Conservation (phyloP, 108 stramenopile genomes). For the Mayamaea pseudoterrestris region DNA sequence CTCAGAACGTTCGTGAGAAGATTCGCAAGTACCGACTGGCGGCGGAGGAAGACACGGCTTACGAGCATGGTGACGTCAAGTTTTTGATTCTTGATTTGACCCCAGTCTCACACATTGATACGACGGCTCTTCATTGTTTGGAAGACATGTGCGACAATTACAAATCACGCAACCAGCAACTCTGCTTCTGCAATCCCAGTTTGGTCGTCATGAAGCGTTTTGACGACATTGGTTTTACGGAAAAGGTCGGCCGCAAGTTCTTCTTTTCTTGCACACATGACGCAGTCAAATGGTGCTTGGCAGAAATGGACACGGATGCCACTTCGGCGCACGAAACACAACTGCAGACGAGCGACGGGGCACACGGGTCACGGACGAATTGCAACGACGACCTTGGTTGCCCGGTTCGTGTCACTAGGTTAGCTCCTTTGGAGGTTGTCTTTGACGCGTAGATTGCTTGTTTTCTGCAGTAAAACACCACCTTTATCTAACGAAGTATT, state of each 20-base stretch:
- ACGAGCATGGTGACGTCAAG: slow-evolving; percentile 6
- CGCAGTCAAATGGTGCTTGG: slow-evolving; percentile 23
- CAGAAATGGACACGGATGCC: slow-evolving; percentile 23
- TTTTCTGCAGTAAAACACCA: too few species aligned
- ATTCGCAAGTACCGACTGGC: slow-evolving; percentile 27
- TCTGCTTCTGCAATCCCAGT: slow-evolving; percentile 27
- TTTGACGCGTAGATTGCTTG: too few species aligned
- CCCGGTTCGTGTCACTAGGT: too few species aligned
- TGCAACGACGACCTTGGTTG: too few species aligned
- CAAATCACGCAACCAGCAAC: slow-evolving; percentile 12
- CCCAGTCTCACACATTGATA: slow-evolving; percentile 32
- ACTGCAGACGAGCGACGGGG: too few species aligned
- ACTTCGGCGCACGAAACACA: too few species aligned
- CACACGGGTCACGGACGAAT: too few species aligned
- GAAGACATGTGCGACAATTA: slow-evolving; percentile 24
- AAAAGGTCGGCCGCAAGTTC: slow-evolving; percentile 18
- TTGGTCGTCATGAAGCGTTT: slow-evolving; percentile 19
- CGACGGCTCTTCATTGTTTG: slow-evolving; percentile 36
- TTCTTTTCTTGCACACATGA: slow-evolving; percentile 27
- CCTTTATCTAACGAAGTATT: too few species aligned
- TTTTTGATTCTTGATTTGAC: slow-evolving; percentile 35
- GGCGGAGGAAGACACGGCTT: too few species aligned
- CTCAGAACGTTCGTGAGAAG: slow-evolving; percentile 26
- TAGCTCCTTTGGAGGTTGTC: too few species aligned
- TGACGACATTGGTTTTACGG: slow-evolving; percentile 11